phyloP scores from a whole-genome alignment of 1,284 basidiomycete genomes.

The Pholiota adiposa region DNA sequence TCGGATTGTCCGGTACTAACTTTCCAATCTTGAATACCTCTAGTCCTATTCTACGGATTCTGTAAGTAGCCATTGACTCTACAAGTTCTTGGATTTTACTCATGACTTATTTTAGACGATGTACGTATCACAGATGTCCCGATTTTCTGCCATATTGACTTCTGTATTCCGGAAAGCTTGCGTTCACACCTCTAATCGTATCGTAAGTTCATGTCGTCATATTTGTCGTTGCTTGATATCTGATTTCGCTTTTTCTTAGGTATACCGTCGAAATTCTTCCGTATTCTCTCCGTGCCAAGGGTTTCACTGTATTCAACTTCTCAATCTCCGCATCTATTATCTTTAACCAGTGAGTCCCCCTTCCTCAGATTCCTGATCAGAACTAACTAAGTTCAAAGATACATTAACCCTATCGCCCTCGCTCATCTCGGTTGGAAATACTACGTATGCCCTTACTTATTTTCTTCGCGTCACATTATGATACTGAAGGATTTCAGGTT shows the following conservation, averaged over 20 bases:
- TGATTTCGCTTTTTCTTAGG: conserved; percentile 12
- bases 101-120: conserved; percentile 23
- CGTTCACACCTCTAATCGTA: conserved; percentile 61
- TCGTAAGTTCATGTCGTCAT: conserved; percentile 30
- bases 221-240: neutral
- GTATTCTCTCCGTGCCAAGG: conserved; percentile 62
- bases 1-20: neutral
- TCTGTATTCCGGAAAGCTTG: conserved; percentile 30
- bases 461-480: neutral
- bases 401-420: conserved; percentile 35
- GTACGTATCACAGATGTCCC: conserved; percentile 14
- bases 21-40: neutral
- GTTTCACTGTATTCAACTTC: conserved; percentile 61
- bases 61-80: conserved; percentile 39
- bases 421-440: conserved; percentile 43
- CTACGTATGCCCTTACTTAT: conserved; percentile 36
- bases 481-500: conserved; percentile 28
- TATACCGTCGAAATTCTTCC: conserved; percentile 67
- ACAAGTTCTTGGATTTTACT: neutral
- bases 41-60: conserved; percentile 39
- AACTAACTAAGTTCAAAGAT: conserved; percentile 21
- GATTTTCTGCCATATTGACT: neutral
- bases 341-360: conserved; percentile 55
- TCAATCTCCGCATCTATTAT: conserved; percentile 52
- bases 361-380: neutral